Percentiles rank a stretch among this genome's conserved stretches.
phyloP scores from a whole-genome alignment of 495 filamentous ascomycete genomes.

The Endocarpon pusillum region DNA sequence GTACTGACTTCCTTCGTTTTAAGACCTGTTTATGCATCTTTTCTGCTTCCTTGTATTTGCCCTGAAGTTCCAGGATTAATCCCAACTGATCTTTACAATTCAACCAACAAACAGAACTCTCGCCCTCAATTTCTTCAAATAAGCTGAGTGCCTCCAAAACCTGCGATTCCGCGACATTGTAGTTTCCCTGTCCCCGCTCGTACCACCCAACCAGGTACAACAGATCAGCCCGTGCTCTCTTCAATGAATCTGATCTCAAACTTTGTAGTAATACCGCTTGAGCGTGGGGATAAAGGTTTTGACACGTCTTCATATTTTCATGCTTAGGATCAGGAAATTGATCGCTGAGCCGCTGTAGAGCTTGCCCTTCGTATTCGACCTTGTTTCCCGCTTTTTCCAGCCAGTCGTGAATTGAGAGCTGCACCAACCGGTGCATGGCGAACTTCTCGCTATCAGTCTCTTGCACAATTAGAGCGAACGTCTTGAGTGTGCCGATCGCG shows the following conservation, averaged over 20 bases:
- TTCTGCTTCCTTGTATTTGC: slow-evolving; percentile 7
- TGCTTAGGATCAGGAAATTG: slow-evolving; percentile 24
- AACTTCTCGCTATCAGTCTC: slow-evolving; percentile 4
- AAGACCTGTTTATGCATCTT: slow-evolving; percentile 6
- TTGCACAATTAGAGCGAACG: slow-evolving; percentile 23
- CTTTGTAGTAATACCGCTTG: slow-evolving; percentile 8
- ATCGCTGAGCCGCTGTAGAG: slow-evolving; percentile 18
- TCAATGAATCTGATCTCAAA: slow-evolving; percentile 8
- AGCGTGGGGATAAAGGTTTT: slow-evolving; percentile 15
- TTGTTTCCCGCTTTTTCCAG: slow-evolving; percentile 13
- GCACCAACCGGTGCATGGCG: slow-evolving; percentile 13
- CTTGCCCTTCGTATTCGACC: slow-evolving; percentile 18
- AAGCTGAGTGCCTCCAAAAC: slow-evolving; percentile 5
- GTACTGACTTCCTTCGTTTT: slow-evolving; percentile 2
- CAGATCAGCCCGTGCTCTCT: slow-evolving; percentile 7
- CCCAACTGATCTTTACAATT: slow-evolving; percentile 1
- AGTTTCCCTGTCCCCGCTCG: slow-evolving; percentile 6
- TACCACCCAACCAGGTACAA: slow-evolving; percentile 11
- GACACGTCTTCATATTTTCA: slow-evolving; percentile 15
- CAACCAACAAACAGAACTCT: slow-evolving; percentile 1
- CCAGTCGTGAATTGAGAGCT: slow-evolving; percentile 11
- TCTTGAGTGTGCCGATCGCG: slow-evolving; percentile 21
- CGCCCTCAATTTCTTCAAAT: slow-evolving; percentile 3
- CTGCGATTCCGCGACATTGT: slow-evolving; percentile 5
- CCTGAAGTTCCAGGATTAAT: slow-evolving; percentile 3